Evolutionary conservation across 2,329 filamentous ascomycete species (phyloP).

Genomic region (Trichoderma aggressivum): DNA sequence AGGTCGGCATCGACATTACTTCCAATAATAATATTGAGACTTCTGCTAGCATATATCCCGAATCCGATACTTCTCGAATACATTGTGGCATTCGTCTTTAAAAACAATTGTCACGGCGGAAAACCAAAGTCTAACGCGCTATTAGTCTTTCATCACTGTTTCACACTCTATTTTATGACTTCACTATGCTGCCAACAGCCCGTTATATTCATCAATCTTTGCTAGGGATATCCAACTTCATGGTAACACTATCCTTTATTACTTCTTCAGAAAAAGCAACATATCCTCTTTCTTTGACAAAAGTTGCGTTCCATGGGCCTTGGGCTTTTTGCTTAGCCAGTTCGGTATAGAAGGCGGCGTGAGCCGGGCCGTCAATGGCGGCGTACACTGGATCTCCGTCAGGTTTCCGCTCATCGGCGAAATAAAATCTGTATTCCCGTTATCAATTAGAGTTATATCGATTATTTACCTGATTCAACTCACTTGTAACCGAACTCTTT

Average conservation of each 20-base stretch:
- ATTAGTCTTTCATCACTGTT: background rate
- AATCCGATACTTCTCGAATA: background rate
- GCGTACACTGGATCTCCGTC: slow-evolving; percentile 21
- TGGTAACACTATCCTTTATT: background rate
- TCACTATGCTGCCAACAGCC: background rate
- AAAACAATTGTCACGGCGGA: background rate
- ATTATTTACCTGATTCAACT: background rate
- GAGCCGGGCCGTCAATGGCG: slow-evolving; percentile 38
- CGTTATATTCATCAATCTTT: background rate
- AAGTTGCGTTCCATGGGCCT: slow-evolving; percentile 1
- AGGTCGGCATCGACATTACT: background rate
- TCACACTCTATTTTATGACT: background rate
- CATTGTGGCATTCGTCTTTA: background rate
- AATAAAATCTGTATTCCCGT: slow-evolving; percentile 44
- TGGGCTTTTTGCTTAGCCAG: background rate
- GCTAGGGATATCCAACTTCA: background rate
- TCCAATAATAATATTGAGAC: background rate
- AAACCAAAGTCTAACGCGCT: background rate
- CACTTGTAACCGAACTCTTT: background rate
- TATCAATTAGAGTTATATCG: background rate
- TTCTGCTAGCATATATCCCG: background rate
- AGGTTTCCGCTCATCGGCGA: slow-evolving; percentile 42
- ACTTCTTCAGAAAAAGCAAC: background rate
- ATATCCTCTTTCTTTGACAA: background rate
- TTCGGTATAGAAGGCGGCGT: slow-evolving; percentile 31